phyloP scores from a whole-genome alignment of 345 rosid species.

The Hypericum androsaemum region DNA sequence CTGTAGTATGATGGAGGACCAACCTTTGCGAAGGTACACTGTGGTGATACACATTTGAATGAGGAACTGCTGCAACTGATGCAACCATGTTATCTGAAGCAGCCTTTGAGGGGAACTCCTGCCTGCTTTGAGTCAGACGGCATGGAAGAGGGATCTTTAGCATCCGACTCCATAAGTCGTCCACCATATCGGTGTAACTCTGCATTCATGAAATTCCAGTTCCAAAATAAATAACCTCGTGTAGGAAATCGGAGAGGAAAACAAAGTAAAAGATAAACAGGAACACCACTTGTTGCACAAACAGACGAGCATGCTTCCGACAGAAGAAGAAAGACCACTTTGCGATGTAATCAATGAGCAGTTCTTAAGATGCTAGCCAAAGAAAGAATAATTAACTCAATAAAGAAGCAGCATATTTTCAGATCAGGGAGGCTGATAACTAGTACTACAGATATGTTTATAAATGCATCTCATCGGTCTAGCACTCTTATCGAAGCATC shows the following conservation, averaged over 20 bases:
- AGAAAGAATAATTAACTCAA: too few species aligned
- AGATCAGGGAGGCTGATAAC: too few species aligned
- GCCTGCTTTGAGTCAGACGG: slow-evolving; percentile 54
- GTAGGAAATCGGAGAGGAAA: too few species aligned
- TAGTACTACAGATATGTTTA: too few species aligned
- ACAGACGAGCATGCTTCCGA: too few species aligned
- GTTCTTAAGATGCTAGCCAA: too few species aligned
- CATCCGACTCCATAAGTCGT: slow-evolving; percentile 55
- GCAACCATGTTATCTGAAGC: slow-evolving; percentile 37
- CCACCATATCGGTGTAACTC: slow-evolving; percentile 91
- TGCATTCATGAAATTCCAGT: slow-evolving; percentile 20
- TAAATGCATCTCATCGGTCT: too few species aligned
- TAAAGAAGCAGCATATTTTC: too few species aligned
- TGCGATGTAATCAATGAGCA: too few species aligned
- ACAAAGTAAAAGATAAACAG: background rate
- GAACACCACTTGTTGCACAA: background rate
- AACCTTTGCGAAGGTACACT: slow-evolving; percentile 72
- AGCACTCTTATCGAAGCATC: too few species aligned
- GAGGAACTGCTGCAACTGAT: slow-evolving; percentile 41
- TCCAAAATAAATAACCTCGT: background rate
- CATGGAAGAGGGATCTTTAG: slow-evolving; percentile 46
- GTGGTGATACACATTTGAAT: slow-evolving; percentile 38
- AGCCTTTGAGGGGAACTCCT: slow-evolving; percentile 47
- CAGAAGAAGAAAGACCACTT: too few species aligned
- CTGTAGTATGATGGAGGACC: slow-evolving; percentile 47